Conservation (phyloP, 352 stramenopile species). For the Thraustotheca clavata region DNA sequence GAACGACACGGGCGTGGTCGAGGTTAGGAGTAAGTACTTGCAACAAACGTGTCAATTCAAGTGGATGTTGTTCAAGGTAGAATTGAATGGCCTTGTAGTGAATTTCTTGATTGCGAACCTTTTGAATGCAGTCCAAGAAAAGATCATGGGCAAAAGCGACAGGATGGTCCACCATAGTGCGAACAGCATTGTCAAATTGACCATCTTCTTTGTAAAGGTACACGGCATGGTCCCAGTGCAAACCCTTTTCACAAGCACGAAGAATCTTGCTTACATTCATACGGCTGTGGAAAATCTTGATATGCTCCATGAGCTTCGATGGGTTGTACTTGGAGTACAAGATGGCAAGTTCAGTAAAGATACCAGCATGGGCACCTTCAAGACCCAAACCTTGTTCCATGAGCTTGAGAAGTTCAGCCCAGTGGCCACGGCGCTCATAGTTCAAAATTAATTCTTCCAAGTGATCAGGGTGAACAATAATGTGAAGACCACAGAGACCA, state of each 20-base stretch:
- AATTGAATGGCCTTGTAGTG: slow-evolving; percentile 99
- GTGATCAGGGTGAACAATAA: slow-evolving; percentile 99
- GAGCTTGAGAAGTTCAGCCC: slow-evolving; percentile 94
- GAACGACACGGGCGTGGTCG: slow-evolving; percentile 97
- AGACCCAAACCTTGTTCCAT: slow-evolving; percentile 98
- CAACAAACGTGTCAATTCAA: slow-evolving; percentile 95
- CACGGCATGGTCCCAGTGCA: slow-evolving; percentile 97
- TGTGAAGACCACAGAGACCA: slow-evolving; percentile 96
- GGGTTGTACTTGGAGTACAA: slow-evolving; percentile 99
- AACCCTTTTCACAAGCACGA: slow-evolving; percentile 96
- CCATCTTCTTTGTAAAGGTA: slow-evolving; percentile 99
- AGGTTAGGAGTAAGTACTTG: slow-evolving; percentile 97
- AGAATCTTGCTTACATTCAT: slow-evolving; percentile 99
- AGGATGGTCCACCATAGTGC: slow-evolving; percentile 98
- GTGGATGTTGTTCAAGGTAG: slow-evolving; percentile 96
- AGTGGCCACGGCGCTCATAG: slow-evolving; percentile 98
- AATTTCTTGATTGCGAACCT: slow-evolving; percentile 99
- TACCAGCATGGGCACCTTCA: slow-evolving; percentile 97
- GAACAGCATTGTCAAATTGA: slow-evolving; percentile 98
- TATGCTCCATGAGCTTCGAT: slow-evolving; percentile 99
- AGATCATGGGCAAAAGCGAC: slow-evolving; percentile 97
- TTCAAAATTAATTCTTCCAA: slow-evolving; percentile 98
- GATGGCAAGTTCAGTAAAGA: slow-evolving; percentile 99
- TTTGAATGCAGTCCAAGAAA: slow-evolving; percentile 99
- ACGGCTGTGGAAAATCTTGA: slow-evolving; percentile 99